phyloP scores from a whole-genome alignment of 2,329 filamentous ascomycete genomes.

The Aspergillus eucalypticola region DNA sequence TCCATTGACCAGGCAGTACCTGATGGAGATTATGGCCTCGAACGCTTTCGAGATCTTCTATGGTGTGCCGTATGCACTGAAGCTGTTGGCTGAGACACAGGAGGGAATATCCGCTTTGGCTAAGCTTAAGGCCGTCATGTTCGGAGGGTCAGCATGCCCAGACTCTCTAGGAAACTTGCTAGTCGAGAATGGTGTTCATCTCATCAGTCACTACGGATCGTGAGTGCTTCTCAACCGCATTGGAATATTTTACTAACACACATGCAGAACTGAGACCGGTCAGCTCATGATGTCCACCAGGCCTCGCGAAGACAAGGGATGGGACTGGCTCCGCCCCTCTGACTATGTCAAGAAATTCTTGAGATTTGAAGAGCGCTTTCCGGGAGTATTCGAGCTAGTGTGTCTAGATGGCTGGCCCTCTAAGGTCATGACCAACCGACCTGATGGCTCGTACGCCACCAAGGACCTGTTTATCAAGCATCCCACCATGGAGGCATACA shows the following conservation, averaged over 20 bases:
- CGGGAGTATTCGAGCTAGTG: conserved; percentile 40
- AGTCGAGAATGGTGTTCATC: conserved; percentile 55
- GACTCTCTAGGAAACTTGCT: conserved; percentile 60
- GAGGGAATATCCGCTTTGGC: conserved; percentile 54
- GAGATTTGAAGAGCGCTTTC: conserved; percentile 38
- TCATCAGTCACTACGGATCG: conserved; percentile 60
- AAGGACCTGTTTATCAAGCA: conserved; percentile 52
- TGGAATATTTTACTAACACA: not conserved
- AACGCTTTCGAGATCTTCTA: conserved; percentile 57
- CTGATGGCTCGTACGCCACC: conserved; percentile 53
- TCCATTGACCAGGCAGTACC: conserved; percentile 55
- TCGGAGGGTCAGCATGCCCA: conserved; percentile 60
- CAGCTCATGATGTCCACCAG: conserved; percentile 63
- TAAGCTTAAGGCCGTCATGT: conserved; percentile 56
- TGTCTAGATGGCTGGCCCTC: conserved; percentile 41
- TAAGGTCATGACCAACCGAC: conserved; percentile 47
- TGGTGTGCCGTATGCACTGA: conserved; percentile 64
- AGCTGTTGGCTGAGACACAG: conserved; percentile 61
- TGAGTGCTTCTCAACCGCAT: conserved; percentile 28
- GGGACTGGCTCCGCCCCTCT: conserved; percentile 60
- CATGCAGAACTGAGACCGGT: conserved; percentile 58
- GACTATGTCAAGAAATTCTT: conserved; percentile 46
- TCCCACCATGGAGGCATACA: conserved; percentile 48
- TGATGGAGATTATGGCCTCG: conserved; percentile 48
- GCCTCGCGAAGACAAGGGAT: conserved; percentile 55